phyloP scores from a whole-genome alignment of 768 basidiomycete species.

The Panellus pusillus region DNA sequence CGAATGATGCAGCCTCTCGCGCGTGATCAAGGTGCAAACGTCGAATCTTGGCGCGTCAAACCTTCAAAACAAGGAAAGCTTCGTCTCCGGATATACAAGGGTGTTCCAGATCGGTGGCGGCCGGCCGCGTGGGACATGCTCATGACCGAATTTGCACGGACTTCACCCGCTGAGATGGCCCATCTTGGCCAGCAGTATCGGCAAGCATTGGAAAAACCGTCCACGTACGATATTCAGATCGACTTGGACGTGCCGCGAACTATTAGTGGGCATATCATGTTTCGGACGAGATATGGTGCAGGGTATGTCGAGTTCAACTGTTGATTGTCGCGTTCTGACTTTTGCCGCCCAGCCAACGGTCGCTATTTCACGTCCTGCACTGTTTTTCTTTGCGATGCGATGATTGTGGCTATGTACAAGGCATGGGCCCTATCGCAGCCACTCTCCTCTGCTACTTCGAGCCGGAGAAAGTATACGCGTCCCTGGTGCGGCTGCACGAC shows the following conservation, averaged over 20 bases:
- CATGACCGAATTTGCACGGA: constrained; percentile 54
- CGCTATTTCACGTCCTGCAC: constrained; percentile 93
- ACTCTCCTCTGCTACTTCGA: constrained; percentile 93
- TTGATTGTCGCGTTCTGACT: not conserved
- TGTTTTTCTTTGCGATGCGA: constrained; percentile 84
- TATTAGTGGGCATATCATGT: constrained; percentile 92
- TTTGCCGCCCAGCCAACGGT: constrained; percentile 68
- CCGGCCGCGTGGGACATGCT: constrained; percentile 88
- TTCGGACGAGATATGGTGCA: constrained; percentile 92
- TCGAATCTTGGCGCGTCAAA: constrained; percentile 69
- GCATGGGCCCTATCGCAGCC: constrained; percentile 97
- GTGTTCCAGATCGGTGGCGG: constrained; percentile 96
- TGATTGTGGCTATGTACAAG: constrained; percentile 94
- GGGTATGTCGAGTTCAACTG: constrained; percentile 59
- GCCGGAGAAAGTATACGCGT: constrained; percentile 84
- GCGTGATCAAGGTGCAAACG: constrained; percentile 78
- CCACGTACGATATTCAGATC: constrained; percentile 92
- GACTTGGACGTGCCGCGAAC: constrained; percentile 97
- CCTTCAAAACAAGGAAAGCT: constrained; percentile 67
- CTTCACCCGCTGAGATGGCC: constrained; percentile 45
- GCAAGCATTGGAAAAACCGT: constrained; percentile 74
- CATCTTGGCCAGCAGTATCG: constrained; percentile 51
- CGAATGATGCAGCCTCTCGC: constrained; percentile 75
- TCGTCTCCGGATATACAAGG: constrained; percentile 83
- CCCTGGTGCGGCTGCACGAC: constrained; percentile 87